Base-by-base conservation (phyloP, 805 yeast genomes). In the Cephaloascus albidus region DNA sequence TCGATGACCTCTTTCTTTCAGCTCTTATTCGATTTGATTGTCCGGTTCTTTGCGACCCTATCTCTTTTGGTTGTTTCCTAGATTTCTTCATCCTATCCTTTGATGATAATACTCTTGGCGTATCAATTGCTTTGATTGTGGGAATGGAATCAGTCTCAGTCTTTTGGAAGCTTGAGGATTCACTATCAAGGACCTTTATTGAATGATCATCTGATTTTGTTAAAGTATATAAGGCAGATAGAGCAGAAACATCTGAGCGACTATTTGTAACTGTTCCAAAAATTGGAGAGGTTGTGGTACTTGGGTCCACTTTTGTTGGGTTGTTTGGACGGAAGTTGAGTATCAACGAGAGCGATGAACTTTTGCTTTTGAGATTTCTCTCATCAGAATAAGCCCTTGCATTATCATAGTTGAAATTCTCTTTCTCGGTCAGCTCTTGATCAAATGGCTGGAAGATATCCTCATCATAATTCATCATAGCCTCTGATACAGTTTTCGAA, bases 381-480 rank as follows among this genome's bases (percentile, higher is more conserved):
- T 39, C 42, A 19, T 31, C 31, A 33, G 40, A 45, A 19, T 40
- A 43, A 30, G 33, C 44, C 4, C 36, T 33, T 19, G 39, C 37
- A 4, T 42, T 38, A 6, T 17, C 15, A 32, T 8, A 8, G 20
- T 34, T 34, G 12, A 23, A 23, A 6, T 8, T 23, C 28, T 23
- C 28, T 23, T 23, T 23, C 12, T 23, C 28, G 6, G 6, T 12
- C n/a, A n/a, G n/a, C 6, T 23, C 6, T 6, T 8, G 12, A 23
- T 23, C 28, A 23, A 23, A 23, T 8, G 28, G 28, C 28, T 44
- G 45, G 45, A 84, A 88, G 1, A 78, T 63, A 18, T 64, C 65
- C 2, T 62, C 55, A 50, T 90, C 97, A 50, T 85, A 85, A 2
- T 61, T 62, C 23, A 74, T 75, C 83, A 86, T 85, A 4, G 79